phyloP scores from a whole-genome alignment of 257 asterid species.

The Cinchona pubescens region DNA sequence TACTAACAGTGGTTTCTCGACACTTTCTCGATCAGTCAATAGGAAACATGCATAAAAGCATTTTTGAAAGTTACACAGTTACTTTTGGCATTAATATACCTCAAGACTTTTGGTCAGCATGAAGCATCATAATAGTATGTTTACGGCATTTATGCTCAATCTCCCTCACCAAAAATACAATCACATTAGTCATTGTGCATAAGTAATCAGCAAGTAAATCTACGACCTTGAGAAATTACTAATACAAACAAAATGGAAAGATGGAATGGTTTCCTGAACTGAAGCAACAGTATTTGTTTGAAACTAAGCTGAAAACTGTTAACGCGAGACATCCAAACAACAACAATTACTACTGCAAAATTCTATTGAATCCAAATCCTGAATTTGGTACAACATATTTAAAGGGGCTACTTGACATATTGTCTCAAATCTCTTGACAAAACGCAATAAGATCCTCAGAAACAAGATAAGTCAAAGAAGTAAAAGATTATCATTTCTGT shows the following conservation, averaged over 20 bases:
- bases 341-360: not conserved
- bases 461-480: not conserved
- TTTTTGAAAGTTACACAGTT: not conserved
- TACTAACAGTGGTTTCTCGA: not conserved
- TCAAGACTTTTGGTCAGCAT: not conserved
- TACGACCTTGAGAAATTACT: not conserved
- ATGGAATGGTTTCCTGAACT: not conserved
- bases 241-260: not conserved
- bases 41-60: not conserved
- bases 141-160: not conserved
- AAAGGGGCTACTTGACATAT: not conserved
- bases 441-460: not conserved
- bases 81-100: not conserved
- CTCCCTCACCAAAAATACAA: not conserved
- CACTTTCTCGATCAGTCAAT: no score
- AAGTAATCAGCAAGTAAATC: not conserved
- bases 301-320: not conserved
- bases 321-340: not conserved
- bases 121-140: not conserved
- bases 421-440: not conserved
- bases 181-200: not conserved
- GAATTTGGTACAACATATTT: not conserved
- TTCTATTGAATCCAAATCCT: not conserved
- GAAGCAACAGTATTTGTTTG: not conserved
- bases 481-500: no score